phyloP scores from a whole-genome alignment of 1,139 yeast species.

The Geotrichum europaeum region DNA sequence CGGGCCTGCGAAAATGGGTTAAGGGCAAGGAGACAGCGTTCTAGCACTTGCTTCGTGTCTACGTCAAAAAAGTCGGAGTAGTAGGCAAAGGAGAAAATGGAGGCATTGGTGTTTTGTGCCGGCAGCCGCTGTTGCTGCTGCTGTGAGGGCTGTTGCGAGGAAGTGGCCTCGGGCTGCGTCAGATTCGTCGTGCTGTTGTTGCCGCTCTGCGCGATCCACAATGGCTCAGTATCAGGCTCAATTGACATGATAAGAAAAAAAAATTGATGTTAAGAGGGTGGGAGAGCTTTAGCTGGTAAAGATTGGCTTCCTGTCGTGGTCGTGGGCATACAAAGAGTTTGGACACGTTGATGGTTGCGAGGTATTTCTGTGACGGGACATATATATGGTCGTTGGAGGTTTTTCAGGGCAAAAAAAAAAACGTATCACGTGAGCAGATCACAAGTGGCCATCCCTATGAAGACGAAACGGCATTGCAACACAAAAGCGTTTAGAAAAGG shows the following conservation, averaged over 20 bases:
- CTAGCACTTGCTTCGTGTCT: slow-evolving; percentile 51
- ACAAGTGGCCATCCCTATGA: no score
- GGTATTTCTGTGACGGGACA: no score
- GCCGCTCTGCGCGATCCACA: not conserved
- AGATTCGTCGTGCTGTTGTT: not conserved
- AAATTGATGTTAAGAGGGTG: no score
- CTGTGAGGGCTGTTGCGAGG: not conserved
- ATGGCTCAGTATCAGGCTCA: slow-evolving; percentile 5
- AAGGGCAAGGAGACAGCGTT: slow-evolving; percentile 35
- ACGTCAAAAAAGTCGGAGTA: slow-evolving; percentile 59
- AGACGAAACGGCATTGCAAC: no score
- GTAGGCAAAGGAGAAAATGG: slow-evolving; percentile 48
- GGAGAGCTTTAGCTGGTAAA: no score
- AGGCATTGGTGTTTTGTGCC: not conserved
- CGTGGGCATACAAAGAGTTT: no score
- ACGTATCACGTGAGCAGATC: no score
- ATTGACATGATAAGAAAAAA: slow-evolving; percentile 2
- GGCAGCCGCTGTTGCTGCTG: not conserved
- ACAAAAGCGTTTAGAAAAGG: no score
- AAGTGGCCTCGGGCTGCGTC: not conserved
- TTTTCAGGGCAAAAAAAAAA: no score
- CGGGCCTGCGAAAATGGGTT: slow-evolving; percentile 31
- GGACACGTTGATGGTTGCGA: no score
- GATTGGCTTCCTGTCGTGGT: no score
- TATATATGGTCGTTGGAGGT: no score